phyloP scores from a whole-genome alignment of 2,329 filamentous ascomycete species.

The Diplodia seriata region DNA sequence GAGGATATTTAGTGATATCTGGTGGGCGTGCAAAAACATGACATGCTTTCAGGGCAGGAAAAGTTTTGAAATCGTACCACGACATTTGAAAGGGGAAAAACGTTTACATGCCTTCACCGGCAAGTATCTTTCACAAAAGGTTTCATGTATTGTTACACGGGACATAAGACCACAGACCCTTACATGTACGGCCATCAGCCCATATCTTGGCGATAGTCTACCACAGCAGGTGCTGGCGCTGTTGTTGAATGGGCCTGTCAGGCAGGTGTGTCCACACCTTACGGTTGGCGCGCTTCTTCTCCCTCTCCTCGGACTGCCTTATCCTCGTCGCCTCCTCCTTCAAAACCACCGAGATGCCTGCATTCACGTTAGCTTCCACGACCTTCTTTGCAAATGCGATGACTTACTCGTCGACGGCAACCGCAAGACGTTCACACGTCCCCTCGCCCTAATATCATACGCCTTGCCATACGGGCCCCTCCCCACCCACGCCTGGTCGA shows the following conservation, averaged over 20 bases:
- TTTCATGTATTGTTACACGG: slow-evolving; percentile 8
- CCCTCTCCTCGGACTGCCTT: slow-evolving; percentile 77
- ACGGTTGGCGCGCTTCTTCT: slow-evolving; percentile 74
- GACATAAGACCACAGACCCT: background rate
- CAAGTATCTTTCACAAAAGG: background rate
- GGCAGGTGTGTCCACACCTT: slow-evolving; percentile 89
- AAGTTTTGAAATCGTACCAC: slow-evolving; percentile 6
- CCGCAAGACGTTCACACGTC: slow-evolving; percentile 70
- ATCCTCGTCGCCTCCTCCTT: slow-evolving; percentile 95
- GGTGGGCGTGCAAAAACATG: slow-evolving; percentile 10
- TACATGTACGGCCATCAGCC: background rate
- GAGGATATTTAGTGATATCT: slow-evolving; percentile 4
- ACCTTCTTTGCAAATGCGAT: too few species aligned
- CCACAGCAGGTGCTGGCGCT: slow-evolving; percentile 93
- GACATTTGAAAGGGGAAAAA: too few species aligned
- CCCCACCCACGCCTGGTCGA: slow-evolving; percentile 92
- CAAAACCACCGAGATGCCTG: slow-evolving; percentile 78
- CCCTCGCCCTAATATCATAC: slow-evolving; percentile 75
- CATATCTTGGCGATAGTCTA: slow-evolving; percentile 52
- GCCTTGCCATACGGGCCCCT: slow-evolving; percentile 68
- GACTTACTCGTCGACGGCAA: slow-evolving; percentile 78
- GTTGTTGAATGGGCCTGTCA: slow-evolving; percentile 80
- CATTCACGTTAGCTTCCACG: slow-evolving; percentile 30
- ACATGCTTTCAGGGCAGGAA: slow-evolving; percentile 2
- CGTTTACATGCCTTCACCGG: background rate